Conservation (phyloP, 73 alveolate species). For the Paramecium octaurelia region DNA sequence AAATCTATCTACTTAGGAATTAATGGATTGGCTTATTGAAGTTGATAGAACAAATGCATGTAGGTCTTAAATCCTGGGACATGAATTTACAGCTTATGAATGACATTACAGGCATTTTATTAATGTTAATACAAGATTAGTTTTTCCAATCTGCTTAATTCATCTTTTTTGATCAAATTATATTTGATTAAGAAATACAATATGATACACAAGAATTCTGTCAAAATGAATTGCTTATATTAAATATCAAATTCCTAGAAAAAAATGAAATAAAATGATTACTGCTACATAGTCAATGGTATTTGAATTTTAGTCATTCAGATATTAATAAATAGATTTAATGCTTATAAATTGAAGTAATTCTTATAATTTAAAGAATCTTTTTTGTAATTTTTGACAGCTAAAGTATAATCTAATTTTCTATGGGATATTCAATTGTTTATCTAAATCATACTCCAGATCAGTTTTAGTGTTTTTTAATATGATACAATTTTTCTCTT, state of each 20-base stretch:
- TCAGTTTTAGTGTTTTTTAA: not conserved
- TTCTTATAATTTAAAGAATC: conserved; percentile 4
- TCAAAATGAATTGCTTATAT: not conserved
- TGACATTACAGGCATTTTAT: not conserved
- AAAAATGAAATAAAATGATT: not conserved
- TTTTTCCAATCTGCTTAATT: not conserved
- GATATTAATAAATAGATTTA: not conserved
- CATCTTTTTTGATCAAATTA: not conserved
- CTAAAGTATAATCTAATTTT: conserved; percentile 1
- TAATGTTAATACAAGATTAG: not conserved
- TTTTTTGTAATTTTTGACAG: not conserved
- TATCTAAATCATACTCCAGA: not conserved
- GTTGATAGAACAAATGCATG: not conserved
- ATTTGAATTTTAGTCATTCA: not conserved
- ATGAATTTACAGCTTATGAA: not conserved
- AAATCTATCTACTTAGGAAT: not conserved
- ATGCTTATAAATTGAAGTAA: not conserved
- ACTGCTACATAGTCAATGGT: not conserved
- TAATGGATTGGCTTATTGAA: not conserved
- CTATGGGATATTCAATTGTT: not conserved
- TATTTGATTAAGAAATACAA: not conserved
- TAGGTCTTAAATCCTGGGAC: not conserved
- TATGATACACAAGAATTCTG: not conserved
- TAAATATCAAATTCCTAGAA: not conserved
- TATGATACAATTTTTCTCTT: not conserved